Evolutionary conservation across 2,329 filamentous ascomycete genomes (phyloP).

Genomic region (Aschersonia sp.): DNA sequence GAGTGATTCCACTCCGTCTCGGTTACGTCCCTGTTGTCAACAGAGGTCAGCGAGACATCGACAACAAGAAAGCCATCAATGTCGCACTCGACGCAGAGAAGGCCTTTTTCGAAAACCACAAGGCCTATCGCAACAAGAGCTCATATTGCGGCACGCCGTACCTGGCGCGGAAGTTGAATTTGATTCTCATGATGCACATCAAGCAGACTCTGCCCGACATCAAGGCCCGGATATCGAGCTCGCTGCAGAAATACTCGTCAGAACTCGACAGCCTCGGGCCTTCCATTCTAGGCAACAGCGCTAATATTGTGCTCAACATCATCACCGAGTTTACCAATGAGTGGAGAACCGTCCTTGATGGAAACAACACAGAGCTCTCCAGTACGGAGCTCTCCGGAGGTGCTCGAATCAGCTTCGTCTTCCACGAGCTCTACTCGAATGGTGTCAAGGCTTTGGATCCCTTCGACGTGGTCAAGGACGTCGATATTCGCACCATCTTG

Average conservation of each 20-base stretch:
- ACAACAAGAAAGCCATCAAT: constrained; percentile 91
- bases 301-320: constrained; percentile 94
- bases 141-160: constrained; percentile 98
- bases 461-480: constrained; percentile 93
- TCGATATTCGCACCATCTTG: constrained; percentile 90
- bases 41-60: constrained; percentile 92
- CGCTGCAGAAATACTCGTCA: constrained; percentile 75
- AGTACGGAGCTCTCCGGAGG: constrained; percentile 89
- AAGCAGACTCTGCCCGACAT: constrained; percentile 98
- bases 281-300: constrained; percentile 88
- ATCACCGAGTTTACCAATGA: constrained; percentile 98
- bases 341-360: constrained; percentile 89
- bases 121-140: constrained; percentile 96
- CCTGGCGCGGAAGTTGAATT: constrained; percentile 86
- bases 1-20: constrained; percentile 86
- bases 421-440: constrained; percentile 96
- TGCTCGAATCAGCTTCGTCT: constrained; percentile 97
- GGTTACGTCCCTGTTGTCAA: constrained; percentile 98
- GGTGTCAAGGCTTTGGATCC: constrained; percentile 96
- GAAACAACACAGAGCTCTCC: constrained; percentile 91
- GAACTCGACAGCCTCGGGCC: constrained; percentile 78
- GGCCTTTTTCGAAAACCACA: constrained; percentile 96
- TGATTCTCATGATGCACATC: constrained; percentile 99
- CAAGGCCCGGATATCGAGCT: constrained; percentile 90
- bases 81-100: constrained; percentile 86